Evolutionary conservation across 2,329 filamentous ascomycete species (phyloP), one percentile per base, ranked within the genome.

Genomic region (Talaromyces islandicus): DNA sequence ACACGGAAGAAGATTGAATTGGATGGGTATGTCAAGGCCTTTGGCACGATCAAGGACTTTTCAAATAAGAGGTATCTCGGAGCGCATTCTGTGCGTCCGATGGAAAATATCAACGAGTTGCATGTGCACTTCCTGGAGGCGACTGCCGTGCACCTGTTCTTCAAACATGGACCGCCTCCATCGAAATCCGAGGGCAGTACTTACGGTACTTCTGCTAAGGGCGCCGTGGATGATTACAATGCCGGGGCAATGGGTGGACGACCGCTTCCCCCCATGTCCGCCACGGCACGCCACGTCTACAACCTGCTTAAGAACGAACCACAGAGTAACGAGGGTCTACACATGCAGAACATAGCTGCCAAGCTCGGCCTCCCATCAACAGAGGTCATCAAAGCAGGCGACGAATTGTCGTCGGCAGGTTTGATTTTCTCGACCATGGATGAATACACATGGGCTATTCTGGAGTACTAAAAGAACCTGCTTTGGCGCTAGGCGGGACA

Each of bases 81-180:
- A 64, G 89, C 91, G 48, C 88, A 92, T 74, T 85, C 90, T 68
- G 87, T 99, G 64, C 88, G 92, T 58, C 87, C 89, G 4, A 80
- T 97, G 58, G 80, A 83, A 59, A 90, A 97, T 75, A 88, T 88
- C 79, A 96, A 99, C 79, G 94, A 99, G 81, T 84, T 97, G 73
- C 89, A 88, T 72, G 96, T 91, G 73, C 94, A 97, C 76, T 77
- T 97, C 65, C 85, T 99, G 57, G 93, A 99, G 78, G 88, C 91
- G 27, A 90, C 92, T 6, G 90, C 89, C 60, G 89, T 95, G 55
- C 94, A 99, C 78, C 80, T 99, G 56, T 88, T 88, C 76, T 89
- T 92, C 73, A 90, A 88, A 14, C 84, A 86, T 51, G 92, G 92
- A 0, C 83, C 87, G 3, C 80, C 75, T 2, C 77, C 73, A 30